Conservation (phyloP, 2,329 filamentous ascomycete genomes). For the Orbilia oligospora region DNA sequence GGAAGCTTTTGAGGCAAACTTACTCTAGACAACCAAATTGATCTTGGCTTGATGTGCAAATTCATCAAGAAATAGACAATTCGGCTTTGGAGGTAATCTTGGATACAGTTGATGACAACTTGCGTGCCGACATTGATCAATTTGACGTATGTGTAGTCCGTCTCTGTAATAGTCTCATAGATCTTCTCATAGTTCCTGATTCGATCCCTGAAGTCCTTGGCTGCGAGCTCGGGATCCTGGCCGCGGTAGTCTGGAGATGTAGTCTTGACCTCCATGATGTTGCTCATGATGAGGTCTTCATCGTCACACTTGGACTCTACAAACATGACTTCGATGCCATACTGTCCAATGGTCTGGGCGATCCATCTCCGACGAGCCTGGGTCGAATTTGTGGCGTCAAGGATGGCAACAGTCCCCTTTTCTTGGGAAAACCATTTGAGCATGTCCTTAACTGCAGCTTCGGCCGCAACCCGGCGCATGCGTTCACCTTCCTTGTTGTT, state of each 20-base stretch:
- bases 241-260: slow-evolving; percentile 95
- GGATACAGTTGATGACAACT: slow-evolving; percentile 97
- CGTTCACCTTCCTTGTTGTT: slow-evolving; percentile 91
- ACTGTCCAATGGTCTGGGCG: slow-evolving; percentile 79
- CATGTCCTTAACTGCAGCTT: slow-evolving; percentile 95
- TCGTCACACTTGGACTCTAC: slow-evolving; percentile 98
- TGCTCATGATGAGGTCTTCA: slow-evolving; percentile 96
- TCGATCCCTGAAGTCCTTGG: slow-evolving; percentile 90
- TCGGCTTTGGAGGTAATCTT: slow-evolving; percentile 95
- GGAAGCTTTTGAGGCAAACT: slow-evolving; percentile 66
- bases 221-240: slow-evolving; percentile 92
- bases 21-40: slow-evolving; percentile 95
- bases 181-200: slow-evolving; percentile 98
- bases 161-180: slow-evolving; percentile 91
- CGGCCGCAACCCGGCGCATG: slow-evolving; percentile 86
- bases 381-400: slow-evolving; percentile 97
- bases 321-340: slow-evolving; percentile 90
- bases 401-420: slow-evolving; percentile 87
- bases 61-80: slow-evolving; percentile 99
- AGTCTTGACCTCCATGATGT: slow-evolving; percentile 97
- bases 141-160: slow-evolving; percentile 92
- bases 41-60: slow-evolving; percentile 94
- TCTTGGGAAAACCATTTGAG: slow-evolving; percentile 85
- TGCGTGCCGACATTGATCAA: slow-evolving; percentile 96
- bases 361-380: slow-evolving; percentile 93